phyloP scores from a whole-genome alignment of 2,329 filamentous ascomycete species.

The Epichloe uncinata region DNA sequence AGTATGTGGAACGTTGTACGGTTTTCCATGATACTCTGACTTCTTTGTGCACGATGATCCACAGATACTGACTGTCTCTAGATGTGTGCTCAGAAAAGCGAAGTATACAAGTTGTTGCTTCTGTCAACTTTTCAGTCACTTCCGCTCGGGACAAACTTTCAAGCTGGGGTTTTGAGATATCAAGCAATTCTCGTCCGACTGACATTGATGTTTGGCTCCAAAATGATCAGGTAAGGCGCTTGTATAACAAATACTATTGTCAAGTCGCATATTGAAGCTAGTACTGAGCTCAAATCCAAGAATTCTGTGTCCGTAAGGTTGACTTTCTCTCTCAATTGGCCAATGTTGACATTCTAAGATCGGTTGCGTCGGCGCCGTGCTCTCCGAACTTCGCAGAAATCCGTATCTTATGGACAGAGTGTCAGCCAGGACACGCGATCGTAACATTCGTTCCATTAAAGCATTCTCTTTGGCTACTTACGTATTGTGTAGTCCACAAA shows the following conservation, averaged over 20 bases:
- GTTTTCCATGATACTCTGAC: not conserved
- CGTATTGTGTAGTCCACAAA: conserved; percentile 74
- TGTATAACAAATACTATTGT: not conserved
- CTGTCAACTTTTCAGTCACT: conserved; percentile 3
- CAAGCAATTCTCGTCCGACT: not conserved
- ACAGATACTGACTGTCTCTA: conserved; percentile 9
- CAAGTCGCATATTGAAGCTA: not conserved
- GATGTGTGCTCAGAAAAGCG: not conserved
- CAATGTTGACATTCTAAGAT: conserved; percentile 31
- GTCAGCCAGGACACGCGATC: not conserved
- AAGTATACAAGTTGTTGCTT: not conserved
- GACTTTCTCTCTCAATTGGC: not conserved
- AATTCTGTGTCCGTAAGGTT: conserved; percentile 50
- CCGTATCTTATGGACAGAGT: conserved; percentile 27
- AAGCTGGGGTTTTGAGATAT: not conserved
- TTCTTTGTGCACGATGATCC: conserved; percentile 1
- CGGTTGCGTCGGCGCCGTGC: conserved; percentile 74
- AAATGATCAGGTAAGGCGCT: not conserved
- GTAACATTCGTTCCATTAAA: not conserved
- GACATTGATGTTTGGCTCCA: not conserved
- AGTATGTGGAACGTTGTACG: conserved; percentile 6
- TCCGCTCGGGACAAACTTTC: conserved; percentile 1
- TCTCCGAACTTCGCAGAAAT: conserved; percentile 60
- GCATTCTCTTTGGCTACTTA: conserved; percentile 56
- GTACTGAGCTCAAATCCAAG: conserved; percentile 49